These are phyloP conservation scores for Trichoderma pleuroti DNA, from an alignment of 2,329 filamentous ascomycete species.

Conservation along the genomic window DNA sequence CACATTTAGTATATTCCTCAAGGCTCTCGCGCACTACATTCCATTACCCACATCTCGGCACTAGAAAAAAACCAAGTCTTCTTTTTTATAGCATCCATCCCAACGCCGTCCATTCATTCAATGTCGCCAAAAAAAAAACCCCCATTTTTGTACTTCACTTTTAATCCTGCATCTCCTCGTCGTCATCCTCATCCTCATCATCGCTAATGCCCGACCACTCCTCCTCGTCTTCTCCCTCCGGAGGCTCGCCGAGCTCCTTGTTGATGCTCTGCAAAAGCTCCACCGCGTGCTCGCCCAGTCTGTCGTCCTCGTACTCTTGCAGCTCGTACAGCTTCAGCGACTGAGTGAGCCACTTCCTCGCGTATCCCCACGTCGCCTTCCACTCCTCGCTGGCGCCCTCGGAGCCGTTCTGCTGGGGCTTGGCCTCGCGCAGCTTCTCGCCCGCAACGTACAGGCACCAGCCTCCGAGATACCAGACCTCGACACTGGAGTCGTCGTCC, in stretches of 20 bases:
- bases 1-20: constrained; percentile 11
- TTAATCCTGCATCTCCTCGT: constrained; percentile 53
- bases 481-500: constrained; percentile 91
- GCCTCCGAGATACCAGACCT: constrained; percentile 94
- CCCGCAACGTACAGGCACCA: constrained; percentile 84
- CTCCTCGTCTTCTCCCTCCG: constrained; percentile 53
- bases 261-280: constrained; percentile 66
- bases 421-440: constrained; percentile 54
- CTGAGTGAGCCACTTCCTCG: constrained; percentile 78
- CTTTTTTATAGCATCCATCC: constrained; percentile 19
- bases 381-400: constrained; percentile 45
- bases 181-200: constrained; percentile 46
- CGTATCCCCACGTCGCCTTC: constrained; percentile 65
- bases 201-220: constrained; percentile 54
- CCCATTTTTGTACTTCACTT: not conserved
- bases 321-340: constrained; percentile 74
- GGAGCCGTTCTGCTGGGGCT: constrained; percentile 33
- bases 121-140: constrained; percentile 16
- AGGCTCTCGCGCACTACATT: not conserved
- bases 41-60: not conserved
- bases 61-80: not conserved
- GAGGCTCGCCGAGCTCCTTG: constrained; percentile 59
- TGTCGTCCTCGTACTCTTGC: constrained; percentile 82
- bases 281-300: constrained; percentile 68
- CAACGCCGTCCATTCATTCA: constrained; percentile 24